Conservation (phyloP, 1,284 basidiomycete species). For the Ceratobasidium sp. region DNA sequence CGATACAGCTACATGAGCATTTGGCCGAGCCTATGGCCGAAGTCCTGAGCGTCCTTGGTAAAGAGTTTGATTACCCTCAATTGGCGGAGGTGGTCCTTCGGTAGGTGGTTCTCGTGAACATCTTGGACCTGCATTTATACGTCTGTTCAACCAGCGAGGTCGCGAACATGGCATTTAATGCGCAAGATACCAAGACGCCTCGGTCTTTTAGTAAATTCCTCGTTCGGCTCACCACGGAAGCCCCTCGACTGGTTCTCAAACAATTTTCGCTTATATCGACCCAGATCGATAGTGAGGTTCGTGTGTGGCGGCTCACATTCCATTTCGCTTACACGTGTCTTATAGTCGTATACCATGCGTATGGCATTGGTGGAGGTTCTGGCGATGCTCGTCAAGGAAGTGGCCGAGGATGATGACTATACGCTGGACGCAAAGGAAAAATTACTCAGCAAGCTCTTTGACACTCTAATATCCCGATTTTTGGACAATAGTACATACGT, state of each 20-base stretch:
- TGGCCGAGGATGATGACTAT: constrained; percentile 71
- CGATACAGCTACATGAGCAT: constrained; percentile 94
- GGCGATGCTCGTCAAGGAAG: constrained; percentile 82
- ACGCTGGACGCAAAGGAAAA: constrained; percentile 76
- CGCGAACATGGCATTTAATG: constrained; percentile 80
- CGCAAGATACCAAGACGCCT: constrained; percentile 89
- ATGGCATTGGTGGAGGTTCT: constrained; percentile 92
- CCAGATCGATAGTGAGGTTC: constrained; percentile 92
- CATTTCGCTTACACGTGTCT: constrained; percentile 30
- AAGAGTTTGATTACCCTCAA: constrained; percentile 90
- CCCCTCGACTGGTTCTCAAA: constrained; percentile 89
- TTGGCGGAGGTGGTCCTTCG: constrained; percentile 90
- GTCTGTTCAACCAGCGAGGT: constrained; percentile 70
- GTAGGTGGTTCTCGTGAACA: constrained; percentile 52
- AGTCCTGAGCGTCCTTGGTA: constrained; percentile 81
- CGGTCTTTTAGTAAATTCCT: constrained; percentile 89
- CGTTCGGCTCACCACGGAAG: constrained; percentile 82
- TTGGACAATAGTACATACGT: constrained; percentile 94
- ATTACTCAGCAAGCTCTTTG: constrained; percentile 86
- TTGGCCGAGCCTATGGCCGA: constrained; percentile 95
- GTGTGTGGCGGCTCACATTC: constrained; percentile 50
- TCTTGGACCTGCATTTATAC: constrained; percentile 17
- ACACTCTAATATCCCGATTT: constrained; percentile 86
- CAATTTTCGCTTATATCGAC: constrained; percentile 87
- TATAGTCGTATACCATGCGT: constrained; percentile 93